Base-by-base conservation (phyloP, 805 yeast species). In the Cyberlindnera meyerae region DNA sequence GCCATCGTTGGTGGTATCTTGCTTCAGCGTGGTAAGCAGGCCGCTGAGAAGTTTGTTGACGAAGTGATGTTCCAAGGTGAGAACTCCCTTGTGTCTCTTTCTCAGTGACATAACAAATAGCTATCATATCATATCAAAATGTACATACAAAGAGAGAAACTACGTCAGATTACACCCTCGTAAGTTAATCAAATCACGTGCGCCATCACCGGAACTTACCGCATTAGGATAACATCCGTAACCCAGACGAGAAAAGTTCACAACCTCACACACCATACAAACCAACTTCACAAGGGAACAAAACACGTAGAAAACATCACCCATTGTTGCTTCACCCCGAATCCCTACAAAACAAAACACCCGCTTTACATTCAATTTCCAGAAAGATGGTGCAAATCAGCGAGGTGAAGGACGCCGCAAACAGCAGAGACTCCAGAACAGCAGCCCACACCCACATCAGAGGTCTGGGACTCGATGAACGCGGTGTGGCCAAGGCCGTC, bases 371-470 rank as follows among this genome's bases (percentile, higher is more conserved):
- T 13, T 13, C 5, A 30, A 24, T 16, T 9, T n/a, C 26, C 24
- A 14, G 22, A 27, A 39, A 34, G 33, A 83, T 84, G 94, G 90
- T 81, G 29, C 82, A 79, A 57, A 81, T 84, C 52, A 76, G 68
- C 60, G 94, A 86, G 60, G 82, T 85, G 32, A 82, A 78, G 48
- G 81, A 82, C 37, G 48, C 61, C 18, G n/a, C n/a, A n/a, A 44
- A 42, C 25, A 42, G 48, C 7, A 69, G 79, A 38, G 82, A 77
- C 41, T 68, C 73, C 39, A 72, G 95, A 48, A 85, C 95, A 1
- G 96, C 97, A 1, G 93, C 98, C 5, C 98, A 90, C 59, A 89
- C 98, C 3, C 98, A 90, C 59, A 90, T 90, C 70, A 82, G 82
- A 53, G 97, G 97, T 2, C 73, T 90, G 14, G 98, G 98, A 3